Conservation (phyloP, 768 basidiomycete species). For the Lepiota brunneoincarnata region DNA sequence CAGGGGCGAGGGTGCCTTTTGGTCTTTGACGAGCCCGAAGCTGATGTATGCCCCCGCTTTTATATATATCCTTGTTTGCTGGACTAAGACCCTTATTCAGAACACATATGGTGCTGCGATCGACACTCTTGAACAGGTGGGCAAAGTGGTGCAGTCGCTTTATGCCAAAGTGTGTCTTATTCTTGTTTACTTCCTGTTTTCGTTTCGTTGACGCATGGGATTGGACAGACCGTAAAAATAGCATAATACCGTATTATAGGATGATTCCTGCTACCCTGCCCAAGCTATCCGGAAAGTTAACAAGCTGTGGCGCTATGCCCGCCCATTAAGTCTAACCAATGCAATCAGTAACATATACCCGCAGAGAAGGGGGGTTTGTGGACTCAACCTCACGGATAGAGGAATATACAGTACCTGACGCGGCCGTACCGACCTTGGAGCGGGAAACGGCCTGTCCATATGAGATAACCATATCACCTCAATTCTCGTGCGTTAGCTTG, state of each 20-base stretch:
- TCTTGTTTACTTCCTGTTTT: neutral
- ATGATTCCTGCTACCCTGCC: too few species aligned
- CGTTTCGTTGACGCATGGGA: neutral
- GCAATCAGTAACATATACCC: too few species aligned
- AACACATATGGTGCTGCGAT: conserved; percentile 87
- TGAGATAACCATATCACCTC: too few species aligned
- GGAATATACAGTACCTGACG: too few species aligned
- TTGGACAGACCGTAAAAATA: conserved; percentile 22
- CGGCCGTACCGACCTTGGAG: too few species aligned
- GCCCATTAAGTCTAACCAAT: too few species aligned
- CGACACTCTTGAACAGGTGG: conserved; percentile 84
- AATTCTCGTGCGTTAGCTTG: too few species aligned
- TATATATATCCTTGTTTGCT: neutral
- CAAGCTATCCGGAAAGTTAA: too few species aligned
- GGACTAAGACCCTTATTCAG: conserved; percentile 34
- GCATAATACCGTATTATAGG: conserved; percentile 12
- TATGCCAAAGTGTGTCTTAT: conserved; percentile 73
- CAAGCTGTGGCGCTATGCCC: too few species aligned
- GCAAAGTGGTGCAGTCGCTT: conserved; percentile 90
- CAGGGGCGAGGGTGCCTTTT: conserved; percentile 90
- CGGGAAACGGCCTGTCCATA: too few species aligned
- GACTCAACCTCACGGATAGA: too few species aligned
- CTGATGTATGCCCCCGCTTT: conserved; percentile 59
- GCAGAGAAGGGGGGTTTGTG: too few species aligned
- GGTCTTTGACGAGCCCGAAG: conserved; percentile 85